phyloP scores from a whole-genome alignment of 768 basidiomycete species.

The Rhodotorula babjevae region DNA sequence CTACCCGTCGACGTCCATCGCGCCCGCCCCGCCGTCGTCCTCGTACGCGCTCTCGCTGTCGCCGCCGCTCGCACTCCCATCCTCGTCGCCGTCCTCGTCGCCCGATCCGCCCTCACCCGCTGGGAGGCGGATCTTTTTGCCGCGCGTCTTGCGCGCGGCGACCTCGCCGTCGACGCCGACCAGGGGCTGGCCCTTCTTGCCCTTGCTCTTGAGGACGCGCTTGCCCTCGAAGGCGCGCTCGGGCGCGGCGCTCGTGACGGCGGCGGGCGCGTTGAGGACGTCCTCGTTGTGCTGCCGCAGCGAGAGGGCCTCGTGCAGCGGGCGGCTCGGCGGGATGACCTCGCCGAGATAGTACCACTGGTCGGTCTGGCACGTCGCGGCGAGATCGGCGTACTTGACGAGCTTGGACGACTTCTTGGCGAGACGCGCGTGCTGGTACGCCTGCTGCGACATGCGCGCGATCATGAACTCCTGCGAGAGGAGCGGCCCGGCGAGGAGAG shows the following conservation, averaged over 20 bases:
- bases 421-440: conserved; percentile 46
- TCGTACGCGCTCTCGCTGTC: not conserved
- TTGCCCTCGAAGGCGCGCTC: not conserved
- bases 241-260: conserved; percentile 1
- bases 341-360: conserved; percentile 36
- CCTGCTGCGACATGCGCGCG: conserved; percentile 46
- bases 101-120: conserved; percentile 9
- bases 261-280: not conserved
- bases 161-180: not conserved
- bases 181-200: not conserved
- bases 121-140: conserved; percentile 15
- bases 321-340: conserved; percentile 4
- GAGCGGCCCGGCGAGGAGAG: not conserved
- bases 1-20: conserved; percentile 4
- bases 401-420: conserved; percentile 44
- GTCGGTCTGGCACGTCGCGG: not conserved
- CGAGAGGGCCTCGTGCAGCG: not conserved
- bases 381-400: conserved; percentile 44
- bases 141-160: conserved; percentile 9
- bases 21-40: not conserved
- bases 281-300: conserved; percentile 5
- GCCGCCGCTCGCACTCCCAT: not conserved
- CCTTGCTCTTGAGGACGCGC: conserved; percentile 7
- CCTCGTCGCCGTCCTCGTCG: conserved; percentile 10
- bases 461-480: conserved; percentile 49